Conservation (phyloP, 225 moss, liverwort and hornwort species). For the Marchantia paleacea region DNA sequence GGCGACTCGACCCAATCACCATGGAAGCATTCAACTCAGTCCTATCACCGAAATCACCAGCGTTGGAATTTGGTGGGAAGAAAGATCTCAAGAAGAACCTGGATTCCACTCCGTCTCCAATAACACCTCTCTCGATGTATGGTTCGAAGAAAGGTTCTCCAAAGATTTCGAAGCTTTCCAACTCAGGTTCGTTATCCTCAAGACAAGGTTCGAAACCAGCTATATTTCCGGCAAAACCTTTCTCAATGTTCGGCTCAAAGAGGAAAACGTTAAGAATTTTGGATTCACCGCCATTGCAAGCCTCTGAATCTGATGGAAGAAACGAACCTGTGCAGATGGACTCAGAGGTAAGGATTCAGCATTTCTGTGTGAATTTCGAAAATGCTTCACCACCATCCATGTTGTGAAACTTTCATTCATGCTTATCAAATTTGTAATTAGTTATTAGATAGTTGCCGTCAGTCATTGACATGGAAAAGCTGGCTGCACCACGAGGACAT, state of each 20-base stretch:
- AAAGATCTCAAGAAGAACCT: neutral
- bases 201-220: neutral
- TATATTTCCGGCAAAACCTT: neutral
- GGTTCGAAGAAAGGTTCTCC: neutral
- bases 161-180: neutral
- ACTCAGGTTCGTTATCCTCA: neutral
- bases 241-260: neutral
- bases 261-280: neutral
- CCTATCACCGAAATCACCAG: neutral
- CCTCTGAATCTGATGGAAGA: neutral
- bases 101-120: constrained; percentile 11
- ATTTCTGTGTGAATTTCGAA: neutral
- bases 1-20: constrained; percentile 50
- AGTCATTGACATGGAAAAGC: neutral
- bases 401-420: too few relatives aligned
- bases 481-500: neutral
- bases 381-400: too few relatives aligned
- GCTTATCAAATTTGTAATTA: too few relatives aligned
- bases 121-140: constrained; percentile 1
- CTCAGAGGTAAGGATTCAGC: neutral
- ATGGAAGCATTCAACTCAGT: constrained; percentile 42
- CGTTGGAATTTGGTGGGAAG: neutral
- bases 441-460: too few relatives aligned
- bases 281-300: neutral
- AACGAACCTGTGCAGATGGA: neutral